Conservation (phyloP, 225 moss, liverwort and hornwort species). For the Pseudisothecium myosuroides region DNA sequence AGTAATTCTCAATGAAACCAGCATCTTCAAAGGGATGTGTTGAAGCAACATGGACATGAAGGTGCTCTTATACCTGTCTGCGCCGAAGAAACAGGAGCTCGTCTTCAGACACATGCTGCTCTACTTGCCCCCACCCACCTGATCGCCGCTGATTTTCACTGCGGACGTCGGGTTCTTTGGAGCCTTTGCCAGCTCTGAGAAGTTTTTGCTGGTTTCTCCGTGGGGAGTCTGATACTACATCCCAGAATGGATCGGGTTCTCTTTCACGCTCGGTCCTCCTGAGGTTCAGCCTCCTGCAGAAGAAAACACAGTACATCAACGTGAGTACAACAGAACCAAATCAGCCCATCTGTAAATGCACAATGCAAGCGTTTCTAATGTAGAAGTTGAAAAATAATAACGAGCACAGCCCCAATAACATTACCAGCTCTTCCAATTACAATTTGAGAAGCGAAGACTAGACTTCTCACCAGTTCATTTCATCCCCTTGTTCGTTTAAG, state of each 20-base stretch:
- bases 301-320: neutral
- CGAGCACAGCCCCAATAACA: neutral
- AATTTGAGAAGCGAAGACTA: neutral
- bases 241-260: constrained; percentile 40
- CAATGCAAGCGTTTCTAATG: neutral
- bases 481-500: constrained; percentile 69
- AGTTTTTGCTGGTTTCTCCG: constrained; percentile 27
- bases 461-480: constrained; percentile 57
- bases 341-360: neutral
- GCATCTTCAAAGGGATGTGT: neutral
- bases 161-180: constrained; percentile 17
- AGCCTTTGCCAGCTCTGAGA: constrained; percentile 23
- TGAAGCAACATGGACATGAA: neutral
- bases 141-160: constrained; percentile 28
- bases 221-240: constrained; percentile 24
- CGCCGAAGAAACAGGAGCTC: constrained; percentile 67
- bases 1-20: neutral
- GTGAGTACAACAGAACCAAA: neutral
- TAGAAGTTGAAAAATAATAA: neutral
- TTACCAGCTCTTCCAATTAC: neutral
- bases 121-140: constrained; percentile 41
- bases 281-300: constrained; percentile 33
- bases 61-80: constrained; percentile 36
- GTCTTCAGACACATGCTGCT: constrained; percentile 59
- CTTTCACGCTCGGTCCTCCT: constrained; percentile 31